Evolutionary conservation across 208 protist species (phyloP).

Genomic region (Acanthamoeba polyphaga): DNA sequence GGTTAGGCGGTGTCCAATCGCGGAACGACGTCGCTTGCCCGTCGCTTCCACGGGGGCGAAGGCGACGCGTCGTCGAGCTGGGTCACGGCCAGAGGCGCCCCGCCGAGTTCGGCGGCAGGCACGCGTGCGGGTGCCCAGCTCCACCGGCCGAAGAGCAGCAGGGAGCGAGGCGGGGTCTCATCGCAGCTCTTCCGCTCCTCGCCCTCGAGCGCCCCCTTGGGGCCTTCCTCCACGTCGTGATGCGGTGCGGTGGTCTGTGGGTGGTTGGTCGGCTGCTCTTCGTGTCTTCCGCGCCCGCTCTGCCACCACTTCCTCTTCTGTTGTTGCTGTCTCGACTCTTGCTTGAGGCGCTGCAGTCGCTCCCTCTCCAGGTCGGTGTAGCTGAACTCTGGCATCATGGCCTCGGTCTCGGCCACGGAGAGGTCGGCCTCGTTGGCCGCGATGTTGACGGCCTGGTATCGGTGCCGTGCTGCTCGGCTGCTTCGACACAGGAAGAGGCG

Average conservation of each 20-base stretch:
- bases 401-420: not conserved
- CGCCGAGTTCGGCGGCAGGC: too few relatives aligned
- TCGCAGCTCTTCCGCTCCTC: not conserved
- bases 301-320: conserved; percentile 20
- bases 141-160: not conserved
- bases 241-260: not conserved
- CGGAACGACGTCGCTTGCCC: not conserved
- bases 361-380: not conserved
- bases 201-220: not conserved
- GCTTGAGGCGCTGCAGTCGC: not conserved
- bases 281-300: not conserved
- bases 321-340: not conserved
- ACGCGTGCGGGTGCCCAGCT: not conserved
- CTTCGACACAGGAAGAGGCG: not conserved
- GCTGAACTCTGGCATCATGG: not conserved
- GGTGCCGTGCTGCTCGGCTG: not conserved
- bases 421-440: not conserved
- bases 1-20: too few relatives aligned
- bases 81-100: not conserved
- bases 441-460: not conserved
- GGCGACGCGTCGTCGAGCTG: not conserved
- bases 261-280: not conserved
- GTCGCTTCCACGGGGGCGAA: not conserved
- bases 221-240: not conserved
- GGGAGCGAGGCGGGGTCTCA: too few relatives aligned